Percentiles rank a stretch among this genome's conserved stretches.
Evolutionary conservation across 257 asterid genomes (phyloP).

Genomic region (Capsicum baccatum): DNA sequence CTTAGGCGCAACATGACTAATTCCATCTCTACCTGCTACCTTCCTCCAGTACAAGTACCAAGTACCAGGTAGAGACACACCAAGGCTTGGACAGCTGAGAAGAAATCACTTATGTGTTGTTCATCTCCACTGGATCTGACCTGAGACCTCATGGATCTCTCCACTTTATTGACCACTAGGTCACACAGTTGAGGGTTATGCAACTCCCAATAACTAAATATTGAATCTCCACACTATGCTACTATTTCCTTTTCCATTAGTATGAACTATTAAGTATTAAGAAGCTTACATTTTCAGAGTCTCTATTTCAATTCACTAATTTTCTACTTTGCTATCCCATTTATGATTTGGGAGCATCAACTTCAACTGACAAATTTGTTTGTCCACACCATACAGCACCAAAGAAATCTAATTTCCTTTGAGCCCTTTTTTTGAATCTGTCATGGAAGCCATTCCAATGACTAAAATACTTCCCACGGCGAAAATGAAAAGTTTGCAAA

Average conservation of each 20-base stretch:
- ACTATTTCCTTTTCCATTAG: neutral
- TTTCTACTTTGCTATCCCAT: neutral
- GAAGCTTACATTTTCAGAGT: neutral
- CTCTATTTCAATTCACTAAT: neutral
- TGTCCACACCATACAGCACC: neutral
- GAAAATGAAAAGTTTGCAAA: slow-evolving; percentile 18
- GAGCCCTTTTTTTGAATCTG: neutral
- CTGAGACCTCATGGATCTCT: neutral
- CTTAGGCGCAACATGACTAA: neutral
- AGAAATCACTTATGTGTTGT: neutral
- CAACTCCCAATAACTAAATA: neutral
- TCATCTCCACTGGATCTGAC: neutral
- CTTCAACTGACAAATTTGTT: slow-evolving; percentile 11
- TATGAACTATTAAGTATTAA: neutral
- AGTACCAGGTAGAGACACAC: neutral
- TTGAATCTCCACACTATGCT: neutral
- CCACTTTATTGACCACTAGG: neutral
- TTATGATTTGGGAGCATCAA: neutral
- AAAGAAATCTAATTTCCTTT: neutral
- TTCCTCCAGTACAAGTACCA: neutral
- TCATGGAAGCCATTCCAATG: neutral
- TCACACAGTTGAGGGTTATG: neutral
- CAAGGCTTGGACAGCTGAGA: neutral
- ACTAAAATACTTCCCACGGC: neutral
- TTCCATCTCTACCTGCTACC: neutral